Conservation (phyloP, 495 filamentous ascomycete species). For the Penicillium coprophilum region DNA sequence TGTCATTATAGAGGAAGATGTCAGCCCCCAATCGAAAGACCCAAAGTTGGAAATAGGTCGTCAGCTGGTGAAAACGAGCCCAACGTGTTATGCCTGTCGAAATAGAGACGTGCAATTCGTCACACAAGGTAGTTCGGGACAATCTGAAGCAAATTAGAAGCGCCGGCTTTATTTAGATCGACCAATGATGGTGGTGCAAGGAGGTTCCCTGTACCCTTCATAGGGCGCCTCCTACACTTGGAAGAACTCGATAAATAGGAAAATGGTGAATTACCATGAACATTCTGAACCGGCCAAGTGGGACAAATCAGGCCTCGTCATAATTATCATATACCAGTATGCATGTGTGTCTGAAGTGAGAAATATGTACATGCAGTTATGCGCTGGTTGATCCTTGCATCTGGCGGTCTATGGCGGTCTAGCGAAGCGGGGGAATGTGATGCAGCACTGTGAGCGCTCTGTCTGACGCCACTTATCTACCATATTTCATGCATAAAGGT, state of each 20-base stretch:
- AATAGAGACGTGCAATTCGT: conserved; percentile 27
- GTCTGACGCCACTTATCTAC: conserved; percentile 11
- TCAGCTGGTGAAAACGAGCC: conserved; percentile 20
- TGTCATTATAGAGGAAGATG: conserved; percentile 15
- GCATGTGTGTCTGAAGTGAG: conserved; percentile 21
- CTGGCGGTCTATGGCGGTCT: conserved; percentile 35
- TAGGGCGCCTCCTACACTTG: conserved; percentile 10
- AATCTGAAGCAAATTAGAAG: conserved; percentile 33
- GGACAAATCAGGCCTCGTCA: conserved; percentile 21
- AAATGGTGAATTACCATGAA: background rate
- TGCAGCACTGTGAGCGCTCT: conserved; percentile 10
- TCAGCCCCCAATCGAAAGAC: conserved; percentile 15
- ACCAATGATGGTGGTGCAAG: conserved; percentile 24
- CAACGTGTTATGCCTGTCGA: conserved; percentile 12
- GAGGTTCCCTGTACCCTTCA: conserved; percentile 25
- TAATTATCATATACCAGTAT: too few species aligned
- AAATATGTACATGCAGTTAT: conserved; percentile 8
- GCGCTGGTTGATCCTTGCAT: conserved; percentile 31
- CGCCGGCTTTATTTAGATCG: conserved; percentile 30
- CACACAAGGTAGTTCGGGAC: conserved; percentile 16
- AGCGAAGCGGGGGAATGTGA: conserved; percentile 14
- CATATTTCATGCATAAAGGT: conserved; percentile 7
- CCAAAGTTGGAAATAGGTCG: conserved; percentile 13
- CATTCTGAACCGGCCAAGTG: conserved; percentile 12
- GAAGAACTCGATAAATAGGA: background rate